Evolutionary conservation across 2,329 filamentous ascomycete species (phyloP).

Genomic region (Talaromyces islandicus): DNA sequence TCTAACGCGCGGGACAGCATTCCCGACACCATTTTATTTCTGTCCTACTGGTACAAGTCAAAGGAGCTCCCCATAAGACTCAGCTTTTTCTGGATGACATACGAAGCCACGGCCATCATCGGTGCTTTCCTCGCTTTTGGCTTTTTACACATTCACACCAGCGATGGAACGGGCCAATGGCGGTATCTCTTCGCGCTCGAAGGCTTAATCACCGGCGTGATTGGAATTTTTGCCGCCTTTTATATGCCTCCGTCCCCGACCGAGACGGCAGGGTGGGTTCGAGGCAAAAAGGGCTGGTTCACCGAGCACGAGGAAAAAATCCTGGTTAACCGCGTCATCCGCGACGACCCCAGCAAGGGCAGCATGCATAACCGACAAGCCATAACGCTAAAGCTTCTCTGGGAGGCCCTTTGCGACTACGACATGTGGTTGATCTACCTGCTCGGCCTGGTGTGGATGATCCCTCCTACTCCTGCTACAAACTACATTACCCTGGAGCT

Average conservation of each 20-base stretch:
- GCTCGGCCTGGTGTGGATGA: constrained; percentile 41
- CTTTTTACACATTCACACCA: constrained; percentile 33
- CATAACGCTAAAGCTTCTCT: constrained; percentile 43
- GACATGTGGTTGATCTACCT: constrained; percentile 55
- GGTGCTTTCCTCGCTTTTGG: constrained; percentile 44
- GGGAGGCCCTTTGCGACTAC: constrained; percentile 47
- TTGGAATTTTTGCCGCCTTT: constrained; percentile 52
- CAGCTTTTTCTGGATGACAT: constrained; percentile 65
- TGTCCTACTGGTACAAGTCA: constrained; percentile 71
- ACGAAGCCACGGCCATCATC: constrained; percentile 43
- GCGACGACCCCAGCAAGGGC: constrained; percentile 53
- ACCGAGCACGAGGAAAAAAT: constrained; percentile 62
- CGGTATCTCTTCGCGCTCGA: constrained; percentile 38
- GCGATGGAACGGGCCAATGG: constrained; percentile 36
- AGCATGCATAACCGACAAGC: constrained; percentile 57
- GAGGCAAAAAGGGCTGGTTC: constrained; percentile 61
- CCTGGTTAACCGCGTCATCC: constrained; percentile 58
- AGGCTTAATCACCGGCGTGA: constrained; percentile 46
- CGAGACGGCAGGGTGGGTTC: constrained; percentile 56
- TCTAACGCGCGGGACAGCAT: constrained; percentile 22
- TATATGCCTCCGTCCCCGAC: constrained; percentile 62
- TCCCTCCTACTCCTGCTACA: constrained; percentile 30
- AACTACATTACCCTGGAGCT: constrained; percentile 37
- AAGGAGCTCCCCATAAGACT: constrained; percentile 63
- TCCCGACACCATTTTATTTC: constrained; percentile 46